Evolutionary conservation across 352 stramenopile genomes (phyloP).

Genomic region (Pythium rhizo-oryzae): DNA sequence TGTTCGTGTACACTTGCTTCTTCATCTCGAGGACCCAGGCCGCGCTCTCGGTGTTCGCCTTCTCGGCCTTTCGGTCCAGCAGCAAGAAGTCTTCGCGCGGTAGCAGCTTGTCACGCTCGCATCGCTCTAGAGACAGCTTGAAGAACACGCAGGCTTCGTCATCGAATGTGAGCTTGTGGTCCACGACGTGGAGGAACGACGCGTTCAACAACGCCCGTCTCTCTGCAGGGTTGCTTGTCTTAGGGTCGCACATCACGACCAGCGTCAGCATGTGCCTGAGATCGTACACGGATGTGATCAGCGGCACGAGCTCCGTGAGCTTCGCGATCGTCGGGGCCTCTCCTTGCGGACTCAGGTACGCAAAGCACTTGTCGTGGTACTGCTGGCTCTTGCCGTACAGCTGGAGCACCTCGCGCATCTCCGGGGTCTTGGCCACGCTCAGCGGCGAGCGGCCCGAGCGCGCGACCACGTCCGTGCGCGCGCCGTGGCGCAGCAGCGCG

Average conservation of each 20-base stretch:
- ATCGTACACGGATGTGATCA: conserved; percentile 22
- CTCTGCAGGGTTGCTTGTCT: background rate
- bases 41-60: conserved; percentile 13
- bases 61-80: conserved; percentile 23
- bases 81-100: conserved; percentile 24
- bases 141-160: conserved; percentile 36
- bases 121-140: conserved; percentile 35
- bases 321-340: background rate
- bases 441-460: background rate
- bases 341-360: background rate
- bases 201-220: background rate
- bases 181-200: conserved; percentile 33
- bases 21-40: conserved; percentile 13
- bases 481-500: conserved; percentile 1
- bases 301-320: conserved; percentile 4
- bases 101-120: conserved; percentile 20
- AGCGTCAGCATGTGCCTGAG: conserved; percentile 6
- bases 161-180: conserved; percentile 33
- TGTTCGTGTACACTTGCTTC: conserved; percentile 8
- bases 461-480: background rate
- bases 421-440: background rate
- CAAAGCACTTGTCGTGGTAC: conserved; percentile 17
- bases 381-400: conserved; percentile 17
- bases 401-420: background rate
- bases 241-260: background rate